Percentiles rank a stretch among this genome's conserved stretches.
phyloP scores from a whole-genome alignment of 1,284 basidiomycete genomes.

The Porphyrellus sp. region DNA sequence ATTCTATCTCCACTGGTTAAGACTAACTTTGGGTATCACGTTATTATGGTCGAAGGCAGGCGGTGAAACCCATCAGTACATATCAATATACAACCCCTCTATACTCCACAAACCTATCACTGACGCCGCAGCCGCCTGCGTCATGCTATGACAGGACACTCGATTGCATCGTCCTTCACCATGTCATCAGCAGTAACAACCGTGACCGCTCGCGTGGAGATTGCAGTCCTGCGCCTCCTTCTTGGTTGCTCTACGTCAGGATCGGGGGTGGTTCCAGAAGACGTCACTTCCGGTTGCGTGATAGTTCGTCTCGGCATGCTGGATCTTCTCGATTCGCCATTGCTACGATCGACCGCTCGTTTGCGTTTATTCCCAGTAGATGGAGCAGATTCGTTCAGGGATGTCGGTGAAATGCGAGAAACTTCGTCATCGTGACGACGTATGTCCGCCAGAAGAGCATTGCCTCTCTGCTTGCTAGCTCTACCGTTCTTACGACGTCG shows the following conservation, averaged over 20 bases:
- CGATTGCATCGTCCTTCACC: constrained; percentile 38
- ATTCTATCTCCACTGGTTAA: constrained; percentile 69
- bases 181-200: constrained; percentile 39
- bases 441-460: constrained; percentile 76
- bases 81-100: constrained; percentile 22
- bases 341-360: constrained; percentile 30
- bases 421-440: constrained; percentile 72
- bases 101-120: constrained; percentile 3
- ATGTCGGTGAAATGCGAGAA: constrained; percentile 36
- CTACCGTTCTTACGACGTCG: constrained; percentile 60
- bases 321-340: constrained; percentile 33
- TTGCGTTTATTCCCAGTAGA: constrained; percentile 33
- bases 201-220: constrained; percentile 32
- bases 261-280: constrained; percentile 51
- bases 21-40: constrained; percentile 81
- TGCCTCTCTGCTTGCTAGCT: constrained; percentile 70
- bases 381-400: constrained; percentile 32
- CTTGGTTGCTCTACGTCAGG: constrained; percentile 59
- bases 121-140: background rate
- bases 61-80: constrained; percentile 43
- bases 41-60: constrained; percentile 84
- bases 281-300: constrained; percentile 44
- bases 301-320: constrained; percentile 39
- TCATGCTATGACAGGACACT: constrained; percentile 24
- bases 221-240: constrained; percentile 38